A percentile compares a stretch with the other conserved stretches of the same genome.
These are phyloP conservation scores for Basipetospora chlamydospora DNA, from an alignment of 2,329 filamentous ascomycete genomes.

Conservation along the genomic window DNA sequence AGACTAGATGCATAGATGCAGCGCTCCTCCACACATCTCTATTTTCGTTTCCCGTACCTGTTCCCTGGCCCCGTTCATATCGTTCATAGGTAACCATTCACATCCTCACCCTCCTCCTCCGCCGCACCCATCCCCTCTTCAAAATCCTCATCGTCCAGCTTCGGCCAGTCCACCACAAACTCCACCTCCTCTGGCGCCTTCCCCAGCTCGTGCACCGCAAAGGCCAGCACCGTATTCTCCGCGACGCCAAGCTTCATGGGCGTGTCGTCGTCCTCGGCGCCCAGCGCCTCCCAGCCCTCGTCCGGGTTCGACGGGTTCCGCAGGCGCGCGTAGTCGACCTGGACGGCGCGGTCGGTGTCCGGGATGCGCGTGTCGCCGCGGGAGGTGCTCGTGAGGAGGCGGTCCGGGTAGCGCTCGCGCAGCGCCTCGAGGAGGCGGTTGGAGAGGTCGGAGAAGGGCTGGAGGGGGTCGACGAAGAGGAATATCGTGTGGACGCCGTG, in stretches of 20 bases:
- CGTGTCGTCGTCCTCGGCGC: constrained; percentile 21
- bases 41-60: too few species aligned
- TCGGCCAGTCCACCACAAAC: constrained; percentile 32
- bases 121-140: too few species aligned
- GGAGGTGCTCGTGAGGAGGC: constrained; percentile 27
- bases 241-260: constrained; percentile 27
- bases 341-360: constrained; percentile 15
- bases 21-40: too few species aligned
- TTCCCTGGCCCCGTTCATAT: not conserved
- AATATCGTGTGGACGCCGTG: constrained; percentile 57
- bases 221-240: constrained; percentile 34
- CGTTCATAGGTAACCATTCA: too few species aligned
- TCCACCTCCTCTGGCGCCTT: constrained; percentile 22
- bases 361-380: constrained; percentile 23
- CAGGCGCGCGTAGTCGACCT: constrained; percentile 31
- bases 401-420: constrained; percentile 38
- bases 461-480: constrained; percentile 46
- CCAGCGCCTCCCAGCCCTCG: constrained; percentile 34
- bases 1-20: too few species aligned
- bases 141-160: constrained; percentile 24
- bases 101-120: constrained; percentile 4
- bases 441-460: constrained; percentile 42
- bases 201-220: constrained; percentile 25
- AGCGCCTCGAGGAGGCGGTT: constrained; percentile 43
- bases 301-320: constrained; percentile 28